These are phyloP conservation scores for Paraconiothyrium brasiliense DNA, from an alignment of 2,329 filamentous ascomycete genomes.

Conservation along the genomic window DNA sequence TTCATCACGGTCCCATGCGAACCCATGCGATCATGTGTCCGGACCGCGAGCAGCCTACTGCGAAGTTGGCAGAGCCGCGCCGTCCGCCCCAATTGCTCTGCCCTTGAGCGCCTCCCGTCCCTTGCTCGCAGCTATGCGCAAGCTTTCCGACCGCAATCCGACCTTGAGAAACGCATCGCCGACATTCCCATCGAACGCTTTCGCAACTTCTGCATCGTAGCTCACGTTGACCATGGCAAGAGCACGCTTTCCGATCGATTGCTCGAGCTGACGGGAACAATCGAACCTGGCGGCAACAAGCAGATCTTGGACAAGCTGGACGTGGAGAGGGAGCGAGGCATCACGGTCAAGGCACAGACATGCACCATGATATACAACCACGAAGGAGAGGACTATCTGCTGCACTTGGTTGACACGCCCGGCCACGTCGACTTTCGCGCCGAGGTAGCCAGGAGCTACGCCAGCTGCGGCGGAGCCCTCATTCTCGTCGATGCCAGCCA, in stretches of 20 bases:
- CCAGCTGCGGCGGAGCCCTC: slow-evolving; percentile 91
- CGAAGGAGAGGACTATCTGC: slow-evolving; percentile 84
- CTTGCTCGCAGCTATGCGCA: slow-evolving; percentile 46
- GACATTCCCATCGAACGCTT: slow-evolving; percentile 81
- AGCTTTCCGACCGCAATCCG: slow-evolving; percentile 53
- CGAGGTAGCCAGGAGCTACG: slow-evolving; percentile 94
- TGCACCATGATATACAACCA: slow-evolving; percentile 97
- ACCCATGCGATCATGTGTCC: slow-evolving; percentile 62
- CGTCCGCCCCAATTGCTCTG: slow-evolving; percentile 30
- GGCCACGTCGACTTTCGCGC: slow-evolving; percentile 98
- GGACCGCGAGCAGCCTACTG: slow-evolving; percentile 54
- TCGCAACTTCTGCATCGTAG: slow-evolving; percentile 98
- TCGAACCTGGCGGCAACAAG: slow-evolving; percentile 84
- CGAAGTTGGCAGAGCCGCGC: slow-evolving; percentile 46
- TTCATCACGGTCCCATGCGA: slow-evolving; percentile 40
- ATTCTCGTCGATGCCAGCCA: slow-evolving; percentile 95
- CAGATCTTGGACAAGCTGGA: slow-evolving; percentile 97
- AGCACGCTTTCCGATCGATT: slow-evolving; percentile 93
- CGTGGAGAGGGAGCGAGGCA: slow-evolving; percentile 93
- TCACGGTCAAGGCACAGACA: slow-evolving; percentile 98
- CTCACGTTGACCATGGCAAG: slow-evolving; percentile 98
- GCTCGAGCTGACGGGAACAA: slow-evolving; percentile 93
- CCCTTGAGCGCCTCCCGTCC: slow-evolving; percentile 42
- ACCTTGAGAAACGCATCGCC: slow-evolving; percentile 71
- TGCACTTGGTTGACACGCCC: slow-evolving; percentile 95